A percentile compares a stretch with the other conserved stretches of the same genome.
phyloP scores from a whole-genome alignment of 257 asterid genomes.

The Penstemon eatonii region DNA sequence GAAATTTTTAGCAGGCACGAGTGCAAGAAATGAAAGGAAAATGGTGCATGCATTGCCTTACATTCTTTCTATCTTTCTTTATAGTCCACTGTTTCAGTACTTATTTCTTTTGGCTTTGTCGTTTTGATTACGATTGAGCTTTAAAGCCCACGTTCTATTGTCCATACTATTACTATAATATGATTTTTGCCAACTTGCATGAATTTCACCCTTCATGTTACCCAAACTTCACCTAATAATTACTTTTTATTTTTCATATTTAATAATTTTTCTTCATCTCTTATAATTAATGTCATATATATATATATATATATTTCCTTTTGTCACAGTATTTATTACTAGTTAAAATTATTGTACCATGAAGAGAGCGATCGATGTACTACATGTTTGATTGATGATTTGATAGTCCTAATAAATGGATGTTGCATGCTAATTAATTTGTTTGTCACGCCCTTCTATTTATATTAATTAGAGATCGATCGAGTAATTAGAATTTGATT shows the following conservation, averaged over 20 bases:
- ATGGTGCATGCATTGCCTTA: background rate
- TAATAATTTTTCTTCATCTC: no score
- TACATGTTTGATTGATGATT: background rate
- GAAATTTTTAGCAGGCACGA: background rate
- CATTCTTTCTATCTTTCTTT: background rate
- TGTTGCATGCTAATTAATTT: background rate
- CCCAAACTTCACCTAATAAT: background rate
- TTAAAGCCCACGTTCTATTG: background rate
- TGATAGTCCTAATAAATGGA: conserved; percentile 7
- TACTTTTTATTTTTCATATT: no score
- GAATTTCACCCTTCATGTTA: background rate
- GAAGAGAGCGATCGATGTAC: background rate
- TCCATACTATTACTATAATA: background rate
- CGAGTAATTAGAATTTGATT: conserved; percentile 10
- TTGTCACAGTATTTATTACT: no score
- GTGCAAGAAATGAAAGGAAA: no score
- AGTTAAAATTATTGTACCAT: no score
- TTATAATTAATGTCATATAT: no score
- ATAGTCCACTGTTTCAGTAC: background rate
- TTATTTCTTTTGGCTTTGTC: background rate
- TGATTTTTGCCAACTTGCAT: background rate
- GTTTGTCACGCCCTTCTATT: conserved; percentile 25
- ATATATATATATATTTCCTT: no score
- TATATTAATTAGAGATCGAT: conserved; percentile 15
- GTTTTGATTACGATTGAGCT: conserved; percentile 3